These are phyloP conservation scores for Aspergillus conjunctus DNA, from an alignment of 495 filamentous ascomycete genomes.

Conservation along the genomic window DNA sequence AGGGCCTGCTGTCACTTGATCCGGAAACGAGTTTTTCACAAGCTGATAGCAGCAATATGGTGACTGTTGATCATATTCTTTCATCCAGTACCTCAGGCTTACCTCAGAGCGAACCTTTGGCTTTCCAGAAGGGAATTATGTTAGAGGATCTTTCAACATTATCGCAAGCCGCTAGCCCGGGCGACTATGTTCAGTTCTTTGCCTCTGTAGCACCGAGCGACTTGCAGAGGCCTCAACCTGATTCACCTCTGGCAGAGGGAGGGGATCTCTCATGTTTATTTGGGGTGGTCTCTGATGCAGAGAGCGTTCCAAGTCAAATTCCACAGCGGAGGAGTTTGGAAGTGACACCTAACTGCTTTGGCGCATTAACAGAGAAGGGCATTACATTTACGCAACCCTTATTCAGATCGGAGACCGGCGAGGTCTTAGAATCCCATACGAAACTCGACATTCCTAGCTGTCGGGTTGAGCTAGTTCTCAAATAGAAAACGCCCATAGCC, in stretches of 20 bases:
- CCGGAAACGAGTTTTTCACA: conserved; percentile 57
- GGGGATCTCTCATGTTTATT: conserved; percentile 33
- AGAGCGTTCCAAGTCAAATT: conserved; percentile 18
- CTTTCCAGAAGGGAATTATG: conserved; percentile 28
- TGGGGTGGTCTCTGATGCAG: conserved; percentile 36
- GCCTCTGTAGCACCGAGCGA: conserved; percentile 34
- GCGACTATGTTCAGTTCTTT: conserved; percentile 54
- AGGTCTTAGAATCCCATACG: conserved; percentile 29
- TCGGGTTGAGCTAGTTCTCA: conserved; percentile 30
- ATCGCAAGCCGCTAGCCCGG: conserved; percentile 48
- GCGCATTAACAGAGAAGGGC: conserved; percentile 53
- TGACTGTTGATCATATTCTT: conserved; percentile 29
- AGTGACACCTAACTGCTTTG: conserved; percentile 42
- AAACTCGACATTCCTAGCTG: conserved; percentile 48
- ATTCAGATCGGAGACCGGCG: conserved; percentile 3
- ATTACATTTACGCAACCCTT: conserved; percentile 46
- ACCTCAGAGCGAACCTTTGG: conserved; percentile 22
- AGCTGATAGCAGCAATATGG: conserved; percentile 16
- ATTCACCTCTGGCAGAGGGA: not conserved
- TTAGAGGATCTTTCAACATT: conserved; percentile 42
- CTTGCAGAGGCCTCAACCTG: not conserved
- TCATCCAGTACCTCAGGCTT: conserved; percentile 12
- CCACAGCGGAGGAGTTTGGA: conserved; percentile 27
- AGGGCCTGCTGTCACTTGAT: conserved; percentile 80
- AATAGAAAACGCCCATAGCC: conserved; percentile 5